Conservation (phyloP, 495 filamentous ascomycete species). For the Hyaloscypha variabilis region DNA sequence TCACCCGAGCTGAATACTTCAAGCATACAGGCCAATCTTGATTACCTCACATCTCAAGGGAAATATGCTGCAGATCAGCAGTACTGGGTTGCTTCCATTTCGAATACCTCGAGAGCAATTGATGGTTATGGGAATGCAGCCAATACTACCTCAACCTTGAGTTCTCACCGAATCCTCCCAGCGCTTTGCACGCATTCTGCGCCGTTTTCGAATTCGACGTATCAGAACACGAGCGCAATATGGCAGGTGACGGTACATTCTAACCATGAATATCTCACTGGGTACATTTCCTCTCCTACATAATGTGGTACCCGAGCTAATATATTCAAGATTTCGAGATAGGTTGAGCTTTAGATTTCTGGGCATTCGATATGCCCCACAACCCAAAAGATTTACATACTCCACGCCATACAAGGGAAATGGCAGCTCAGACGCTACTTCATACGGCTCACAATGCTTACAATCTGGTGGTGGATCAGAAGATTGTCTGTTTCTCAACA, state of each 20-base stretch:
- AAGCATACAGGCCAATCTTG: slow-evolving; percentile 41
- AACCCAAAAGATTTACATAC: slow-evolving; percentile 39
- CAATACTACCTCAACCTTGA: slow-evolving; percentile 10
- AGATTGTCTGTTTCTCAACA: slow-evolving; percentile 51
- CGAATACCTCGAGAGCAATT: slow-evolving; percentile 29
- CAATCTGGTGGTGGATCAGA: slow-evolving; percentile 45
- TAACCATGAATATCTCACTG: slow-evolving; percentile 46
- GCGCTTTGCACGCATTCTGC: slow-evolving; percentile 50
- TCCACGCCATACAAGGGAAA: slow-evolving; percentile 24
- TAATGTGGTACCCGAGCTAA: background rate
- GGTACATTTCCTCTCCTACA: slow-evolving; percentile 31
- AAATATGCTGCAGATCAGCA: slow-evolving; percentile 25
- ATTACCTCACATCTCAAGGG: slow-evolving; percentile 41
- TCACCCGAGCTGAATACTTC: slow-evolving; percentile 36
- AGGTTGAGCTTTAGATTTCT: slow-evolving; percentile 53
- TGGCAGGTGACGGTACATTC: slow-evolving; percentile 48
- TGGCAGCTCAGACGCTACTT: slow-evolving; percentile 28
- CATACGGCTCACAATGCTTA: slow-evolving; percentile 40
- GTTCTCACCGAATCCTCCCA: slow-evolving; percentile 25
- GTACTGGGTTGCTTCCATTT: slow-evolving; percentile 42
- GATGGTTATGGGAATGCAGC: slow-evolving; percentile 32
- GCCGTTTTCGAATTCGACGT: slow-evolving; percentile 43
- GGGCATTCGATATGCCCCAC: slow-evolving; percentile 43
- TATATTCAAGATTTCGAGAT: slow-evolving; percentile 43
- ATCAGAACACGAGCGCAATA: slow-evolving; percentile 40